Conservation (phyloP, 176 grass and related monocot genomes). For the bread wheat (Triticum aestivum) region DNA sequence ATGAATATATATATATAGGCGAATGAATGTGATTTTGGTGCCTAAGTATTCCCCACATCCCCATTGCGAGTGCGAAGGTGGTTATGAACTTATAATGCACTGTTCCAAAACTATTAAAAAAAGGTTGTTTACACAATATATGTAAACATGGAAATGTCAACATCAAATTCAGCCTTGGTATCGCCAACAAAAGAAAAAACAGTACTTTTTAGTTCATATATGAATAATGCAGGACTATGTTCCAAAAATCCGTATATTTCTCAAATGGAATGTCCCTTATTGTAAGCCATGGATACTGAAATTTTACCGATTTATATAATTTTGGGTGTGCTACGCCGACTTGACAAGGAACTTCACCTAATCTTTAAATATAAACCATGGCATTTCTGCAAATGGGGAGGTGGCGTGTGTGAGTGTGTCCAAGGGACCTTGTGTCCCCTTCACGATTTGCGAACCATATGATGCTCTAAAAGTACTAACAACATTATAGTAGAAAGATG, state of each 20-base stretch:
- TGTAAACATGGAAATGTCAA: not conserved
- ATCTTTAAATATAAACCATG: not conserved
- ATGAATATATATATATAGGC: not conserved
- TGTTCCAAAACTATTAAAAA: not conserved
- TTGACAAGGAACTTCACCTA: not conserved
- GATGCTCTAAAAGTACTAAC: not conserved
- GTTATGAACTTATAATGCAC: not conserved
- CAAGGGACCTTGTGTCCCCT: too few species aligned
- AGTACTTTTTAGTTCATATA: not conserved
- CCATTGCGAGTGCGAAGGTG: not conserved
- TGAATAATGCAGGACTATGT: not conserved
- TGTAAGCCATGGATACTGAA: not conserved
- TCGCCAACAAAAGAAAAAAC: not conserved
- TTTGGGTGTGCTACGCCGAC: not conserved
- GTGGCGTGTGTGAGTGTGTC: too few species aligned
- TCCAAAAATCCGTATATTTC: too few species aligned
- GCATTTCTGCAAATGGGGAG: not conserved
- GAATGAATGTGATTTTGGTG: not conserved
- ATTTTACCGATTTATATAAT: not conserved
- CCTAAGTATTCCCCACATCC: not conserved
- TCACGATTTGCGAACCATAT: not conserved
- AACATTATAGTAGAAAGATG: not conserved
- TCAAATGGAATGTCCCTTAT: not conserved
- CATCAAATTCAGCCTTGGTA: not conserved
- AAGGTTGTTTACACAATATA: not conserved